These are phyloP conservation scores for Dothideomycetidae sp. DNA, from an alignment of 2,329 filamentous ascomycete species.

Conservation along the genomic window DNA sequence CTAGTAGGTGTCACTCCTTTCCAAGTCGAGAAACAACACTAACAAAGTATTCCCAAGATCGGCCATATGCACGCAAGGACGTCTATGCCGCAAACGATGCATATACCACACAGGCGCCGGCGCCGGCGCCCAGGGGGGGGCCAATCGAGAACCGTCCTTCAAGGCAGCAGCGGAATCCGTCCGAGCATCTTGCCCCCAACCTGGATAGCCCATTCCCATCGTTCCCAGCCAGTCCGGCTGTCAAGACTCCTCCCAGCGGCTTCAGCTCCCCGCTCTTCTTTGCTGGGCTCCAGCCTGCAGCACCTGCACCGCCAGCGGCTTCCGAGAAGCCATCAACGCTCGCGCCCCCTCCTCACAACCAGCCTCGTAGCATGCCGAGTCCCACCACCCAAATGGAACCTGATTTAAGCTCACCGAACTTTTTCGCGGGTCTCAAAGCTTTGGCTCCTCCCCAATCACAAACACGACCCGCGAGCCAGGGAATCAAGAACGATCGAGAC, in stretches of 20 bases:
- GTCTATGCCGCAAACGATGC: conserved; percentile 2
- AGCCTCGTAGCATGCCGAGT: background rate
- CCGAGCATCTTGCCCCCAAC: conserved; percentile 30
- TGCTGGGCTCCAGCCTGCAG: conserved; percentile 1
- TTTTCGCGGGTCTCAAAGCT: conserved; percentile 6
- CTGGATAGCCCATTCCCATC: conserved; percentile 41
- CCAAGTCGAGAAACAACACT: background rate
- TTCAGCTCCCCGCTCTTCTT: conserved; percentile 2
- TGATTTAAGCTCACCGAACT: conserved; percentile 4
- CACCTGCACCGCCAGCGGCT: conserved; percentile 1
- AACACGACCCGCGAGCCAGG: background rate
- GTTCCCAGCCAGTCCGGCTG: conserved; percentile 29
- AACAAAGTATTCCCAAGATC: conserved; percentile 4
- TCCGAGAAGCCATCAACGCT: background rate
- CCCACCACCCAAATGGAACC: background rate
- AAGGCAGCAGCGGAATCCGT: conserved; percentile 16
- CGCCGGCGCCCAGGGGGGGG: background rate
- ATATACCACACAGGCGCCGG: background rate
- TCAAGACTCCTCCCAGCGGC: conserved; percentile 16
- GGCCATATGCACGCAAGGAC: conserved; percentile 7
- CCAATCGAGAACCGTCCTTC: background rate
- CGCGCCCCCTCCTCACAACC: background rate
- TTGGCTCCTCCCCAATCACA: conserved; percentile 1
- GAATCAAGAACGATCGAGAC: conserved; percentile 3
- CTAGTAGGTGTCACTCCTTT: conserved; percentile 1